These are phyloP conservation scores for Cetradonia linearis DNA, from an alignment of 495 filamentous ascomycete genomes.

Conservation along the genomic window DNA sequence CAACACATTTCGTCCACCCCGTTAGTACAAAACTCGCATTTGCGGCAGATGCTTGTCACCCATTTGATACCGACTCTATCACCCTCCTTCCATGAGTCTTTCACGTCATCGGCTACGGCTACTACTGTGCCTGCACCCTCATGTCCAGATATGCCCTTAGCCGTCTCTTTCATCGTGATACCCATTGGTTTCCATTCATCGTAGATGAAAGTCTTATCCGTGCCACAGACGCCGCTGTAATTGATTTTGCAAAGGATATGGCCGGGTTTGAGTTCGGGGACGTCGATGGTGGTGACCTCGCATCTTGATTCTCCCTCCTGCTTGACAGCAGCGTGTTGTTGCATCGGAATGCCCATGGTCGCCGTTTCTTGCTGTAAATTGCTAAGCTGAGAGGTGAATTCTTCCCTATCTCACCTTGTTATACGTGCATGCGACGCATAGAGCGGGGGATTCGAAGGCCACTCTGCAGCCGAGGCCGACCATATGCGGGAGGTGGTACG, in stretches of 20 bases:
- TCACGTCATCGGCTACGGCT: background rate
- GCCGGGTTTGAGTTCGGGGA: background rate
- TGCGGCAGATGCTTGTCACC: constrained; percentile 1
- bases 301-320: background rate
- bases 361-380: background rate
- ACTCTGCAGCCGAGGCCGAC: background rate
- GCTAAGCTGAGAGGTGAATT: background rate
- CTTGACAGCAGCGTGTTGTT: background rate
- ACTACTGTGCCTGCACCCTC: constrained; percentile 5
- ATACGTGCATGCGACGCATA: background rate
- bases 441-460: background rate
- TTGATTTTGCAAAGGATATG: constrained; percentile 3
- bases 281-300: background rate
- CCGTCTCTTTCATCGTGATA: background rate
- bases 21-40: constrained; percentile 4
- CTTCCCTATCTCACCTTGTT: background rate
- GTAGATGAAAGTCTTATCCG: background rate
- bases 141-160: background rate
- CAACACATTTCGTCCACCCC: background rate
- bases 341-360: background rate
- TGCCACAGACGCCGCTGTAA: constrained; percentile 2
- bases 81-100: background rate
- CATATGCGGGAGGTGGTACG: background rate
- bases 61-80: constrained; percentile 1
- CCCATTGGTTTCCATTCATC: background rate